Conservation (phyloP, 352 stramenopile species). For the Phytophthora ramorum region DNA sequence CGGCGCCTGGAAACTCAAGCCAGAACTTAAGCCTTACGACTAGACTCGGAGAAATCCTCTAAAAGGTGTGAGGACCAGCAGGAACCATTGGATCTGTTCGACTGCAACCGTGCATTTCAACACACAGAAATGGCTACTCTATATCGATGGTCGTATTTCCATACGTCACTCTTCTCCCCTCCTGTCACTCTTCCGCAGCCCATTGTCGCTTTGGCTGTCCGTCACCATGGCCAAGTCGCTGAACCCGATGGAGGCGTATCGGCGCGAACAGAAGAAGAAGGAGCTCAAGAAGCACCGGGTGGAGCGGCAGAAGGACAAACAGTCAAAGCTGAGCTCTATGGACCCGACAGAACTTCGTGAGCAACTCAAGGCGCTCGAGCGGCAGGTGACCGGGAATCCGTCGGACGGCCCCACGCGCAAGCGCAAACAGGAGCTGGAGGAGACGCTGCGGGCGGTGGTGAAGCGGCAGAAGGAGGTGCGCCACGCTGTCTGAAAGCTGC, state of each 20-base stretch:
- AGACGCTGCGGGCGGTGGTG: slow-evolving; percentile 67
- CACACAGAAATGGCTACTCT: too few relatives aligned
- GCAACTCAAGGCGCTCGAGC: slow-evolving; percentile 71
- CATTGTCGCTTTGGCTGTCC: background rate
- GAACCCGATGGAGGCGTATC: slow-evolving; percentile 80
- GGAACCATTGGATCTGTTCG: too few relatives aligned
- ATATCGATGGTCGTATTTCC: background rate
- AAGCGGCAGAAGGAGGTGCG: slow-evolving; percentile 75
- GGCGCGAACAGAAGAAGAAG: slow-evolving; percentile 87
- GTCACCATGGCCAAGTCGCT: slow-evolving; percentile 61
- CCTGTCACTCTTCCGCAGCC: background rate
- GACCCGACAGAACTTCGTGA: slow-evolving; percentile 59
- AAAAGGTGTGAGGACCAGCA: too few relatives aligned
- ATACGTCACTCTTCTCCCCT: background rate
- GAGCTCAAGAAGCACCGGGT: slow-evolving; percentile 79
- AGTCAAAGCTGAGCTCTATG: slow-evolving; percentile 65
- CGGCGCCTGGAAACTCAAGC: too few relatives aligned
- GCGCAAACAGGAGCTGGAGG: slow-evolving; percentile 82
- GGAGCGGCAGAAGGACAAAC: slow-evolving; percentile 69
- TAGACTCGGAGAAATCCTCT: too few relatives aligned
- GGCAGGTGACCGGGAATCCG: slow-evolving; percentile 63
- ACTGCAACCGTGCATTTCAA: too few relatives aligned
- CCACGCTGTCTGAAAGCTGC: background rate
- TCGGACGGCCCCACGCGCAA: slow-evolving; percentile 74
- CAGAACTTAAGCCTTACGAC: too few relatives aligned